Evolutionary conservation across 306 rosid species (phyloP).

Genomic region (Castanea sativa): DNA sequence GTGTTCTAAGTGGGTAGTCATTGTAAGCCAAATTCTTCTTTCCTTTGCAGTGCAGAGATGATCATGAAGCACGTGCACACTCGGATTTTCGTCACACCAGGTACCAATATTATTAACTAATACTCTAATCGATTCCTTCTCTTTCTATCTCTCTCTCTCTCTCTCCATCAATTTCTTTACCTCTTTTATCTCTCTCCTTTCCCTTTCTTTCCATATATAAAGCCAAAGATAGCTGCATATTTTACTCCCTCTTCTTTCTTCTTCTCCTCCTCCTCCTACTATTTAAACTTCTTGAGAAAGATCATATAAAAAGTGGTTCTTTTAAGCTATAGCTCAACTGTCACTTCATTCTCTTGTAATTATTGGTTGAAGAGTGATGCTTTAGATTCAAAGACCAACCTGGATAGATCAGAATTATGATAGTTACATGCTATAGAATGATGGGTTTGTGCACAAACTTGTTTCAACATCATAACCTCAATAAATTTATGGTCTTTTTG

Average conservation of each 20-base stretch:
- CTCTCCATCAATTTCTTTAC: constrained; percentile 18
- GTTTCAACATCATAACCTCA: neutral
- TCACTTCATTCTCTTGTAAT: too few relatives aligned
- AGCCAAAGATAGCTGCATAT: constrained; percentile 27
- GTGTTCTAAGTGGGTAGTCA: constrained; percentile 35
- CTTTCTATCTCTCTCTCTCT: constrained; percentile 9
- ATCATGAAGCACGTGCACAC: constrained; percentile 80
- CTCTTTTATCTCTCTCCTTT: constrained; percentile 16
- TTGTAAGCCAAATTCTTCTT: constrained; percentile 39
- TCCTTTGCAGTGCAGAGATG: constrained; percentile 48
- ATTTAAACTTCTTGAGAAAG: neutral
- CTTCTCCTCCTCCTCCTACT: constrained; percentile 2
- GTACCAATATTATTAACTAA: constrained; percentile 38
- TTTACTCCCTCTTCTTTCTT: constrained; percentile 11
- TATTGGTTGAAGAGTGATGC: too few relatives aligned
- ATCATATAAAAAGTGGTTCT: neutral
- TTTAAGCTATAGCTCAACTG: neutral
- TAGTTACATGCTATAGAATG: neutral
- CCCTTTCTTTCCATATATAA: constrained; percentile 19
- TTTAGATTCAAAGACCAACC: too few relatives aligned
- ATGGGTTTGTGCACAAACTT: neutral
- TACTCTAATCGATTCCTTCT: constrained; percentile 31
- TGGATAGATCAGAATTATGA: neutral
- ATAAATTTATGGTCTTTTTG: constrained; percentile 16
- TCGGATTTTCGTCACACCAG: constrained; percentile 71